Base-by-base conservation (phyloP, 345 rosid species). In the Brassica juncea region DNA sequence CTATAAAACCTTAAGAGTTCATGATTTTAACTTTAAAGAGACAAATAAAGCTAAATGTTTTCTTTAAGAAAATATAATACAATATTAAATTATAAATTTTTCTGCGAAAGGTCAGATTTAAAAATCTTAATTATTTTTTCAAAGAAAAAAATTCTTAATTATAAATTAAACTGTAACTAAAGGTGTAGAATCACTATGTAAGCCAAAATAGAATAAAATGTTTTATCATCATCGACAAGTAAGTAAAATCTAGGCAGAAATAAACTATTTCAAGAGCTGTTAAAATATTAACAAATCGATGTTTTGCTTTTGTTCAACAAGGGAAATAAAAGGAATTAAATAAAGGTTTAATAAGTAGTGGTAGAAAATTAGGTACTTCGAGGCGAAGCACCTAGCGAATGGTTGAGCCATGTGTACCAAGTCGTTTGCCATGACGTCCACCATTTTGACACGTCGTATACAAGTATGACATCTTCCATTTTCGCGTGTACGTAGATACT, bases 381-480 rank as follows among this genome's bases (percentile, higher is more conserved):
- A 34, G 59, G 0, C 70, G 78, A 79, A 79, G 82, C 65, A 79
- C 70, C 44, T 74, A 47, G 28, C 1, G 37, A 11, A 31, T 21
- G 32, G 44, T 68, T 52, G 25, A 68, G 79, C 44, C 82, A 80
- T 62, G 75, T 80, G 82, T 80, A 6, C 58, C 31, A 15, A 73
- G 65, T 62, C 12, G 4, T 52, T 74, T 68, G 65, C 70, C 82
- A 68, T 63, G 32, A 57, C 58, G 5, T 34, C 71, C 32, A 61
- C 30, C 28, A 49, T 25, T 10, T 25, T 73, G 65, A 68, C 79
- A 80, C 82, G 74, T 80, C 49, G 49, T 31, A 8, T 4, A 60
- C 8, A 11, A 4, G 2, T 11, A 39, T 78, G 81, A 55, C 77
- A 57, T 63, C 19, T 19, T 57, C 61, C 76, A 65, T 78, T 54